Conservation (phyloP, 306 rosid genomes). For the Cercis canadensis region DNA sequence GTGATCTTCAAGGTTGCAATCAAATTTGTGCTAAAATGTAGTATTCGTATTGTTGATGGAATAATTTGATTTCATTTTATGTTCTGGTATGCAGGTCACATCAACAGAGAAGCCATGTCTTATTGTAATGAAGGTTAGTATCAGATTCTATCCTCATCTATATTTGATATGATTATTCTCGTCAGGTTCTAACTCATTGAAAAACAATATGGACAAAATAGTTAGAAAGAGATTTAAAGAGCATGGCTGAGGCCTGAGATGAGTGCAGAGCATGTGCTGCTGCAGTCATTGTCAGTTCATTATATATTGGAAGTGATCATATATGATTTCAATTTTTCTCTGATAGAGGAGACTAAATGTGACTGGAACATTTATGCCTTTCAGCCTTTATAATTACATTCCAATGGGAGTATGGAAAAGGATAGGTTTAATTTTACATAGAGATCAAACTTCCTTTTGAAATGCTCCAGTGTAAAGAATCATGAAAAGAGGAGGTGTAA, state of each 20-base stretch:
- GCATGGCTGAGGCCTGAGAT: background rate
- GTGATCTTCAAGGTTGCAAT: no score
- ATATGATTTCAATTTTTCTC: conserved; percentile 1
- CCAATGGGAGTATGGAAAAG: background rate
- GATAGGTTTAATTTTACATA: background rate
- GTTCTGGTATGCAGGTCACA: conserved; percentile 58
- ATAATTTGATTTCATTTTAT: conserved; percentile 30
- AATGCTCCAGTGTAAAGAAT: conserved; percentile 15
- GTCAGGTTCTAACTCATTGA: conserved; percentile 6
- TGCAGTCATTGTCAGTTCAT: conserved; percentile 19
- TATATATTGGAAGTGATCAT: conserved; percentile 16
- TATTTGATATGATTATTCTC: conserved; percentile 14
- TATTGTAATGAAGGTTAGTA: conserved; percentile 72
- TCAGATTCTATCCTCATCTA: conserved; percentile 24
- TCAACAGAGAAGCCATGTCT: conserved; percentile 68
- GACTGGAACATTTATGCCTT: background rate
- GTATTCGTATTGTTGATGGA: conserved; percentile 22
- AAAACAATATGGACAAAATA: conserved; percentile 15
- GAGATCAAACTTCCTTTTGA: background rate
- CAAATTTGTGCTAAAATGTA: background rate
- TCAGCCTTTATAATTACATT: no score
- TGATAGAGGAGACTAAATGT: conserved; percentile 1
- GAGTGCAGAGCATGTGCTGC: conserved; percentile 12
- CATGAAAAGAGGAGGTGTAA: background rate
- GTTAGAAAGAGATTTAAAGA: background rate